phyloP scores from a whole-genome alignment of 2,329 filamentous ascomycete genomes.

The Chalara sp. region DNA sequence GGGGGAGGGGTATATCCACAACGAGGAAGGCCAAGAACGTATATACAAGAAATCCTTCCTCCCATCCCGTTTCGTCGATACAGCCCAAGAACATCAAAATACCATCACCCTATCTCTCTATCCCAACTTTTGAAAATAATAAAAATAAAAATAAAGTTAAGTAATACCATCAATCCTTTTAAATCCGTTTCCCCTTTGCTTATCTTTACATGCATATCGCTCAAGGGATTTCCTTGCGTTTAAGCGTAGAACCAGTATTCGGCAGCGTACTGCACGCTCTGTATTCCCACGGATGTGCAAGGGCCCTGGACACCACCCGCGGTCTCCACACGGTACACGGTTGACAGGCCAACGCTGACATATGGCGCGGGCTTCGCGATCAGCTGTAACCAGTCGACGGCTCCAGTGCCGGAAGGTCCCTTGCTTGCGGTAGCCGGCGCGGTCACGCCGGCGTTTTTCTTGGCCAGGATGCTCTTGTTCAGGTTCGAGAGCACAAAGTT shows the following conservation, averaged over 20 bases:
- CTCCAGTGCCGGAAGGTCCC: constrained; percentile 20
- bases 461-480: constrained; percentile 14
- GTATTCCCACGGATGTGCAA: constrained; percentile 12
- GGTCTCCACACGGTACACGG: constrained; percentile 25
- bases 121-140: too few relatives aligned
- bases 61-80: too few relatives aligned
- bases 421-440: constrained; percentile 17
- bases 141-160: too few relatives aligned
- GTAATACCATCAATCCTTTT: too few relatives aligned
- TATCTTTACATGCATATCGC: too few relatives aligned
- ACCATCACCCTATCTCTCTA: too few relatives aligned
- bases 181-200: too few relatives aligned
- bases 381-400: constrained; percentile 25
- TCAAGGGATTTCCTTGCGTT: not conserved
- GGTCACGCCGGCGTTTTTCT: constrained; percentile 14
- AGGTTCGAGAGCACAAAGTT: constrained; percentile 20
- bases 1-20: too few relatives aligned
- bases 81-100: too few relatives aligned
- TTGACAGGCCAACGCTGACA: constrained; percentile 12
- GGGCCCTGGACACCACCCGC: constrained; percentile 18
- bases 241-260: constrained; percentile 23
- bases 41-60: too few relatives aligned
- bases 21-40: too few relatives aligned
- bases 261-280: constrained; percentile 21
- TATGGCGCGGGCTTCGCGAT: constrained; percentile 14